Evolutionary conservation across 202 grass and related monocot genomes (phyloP).

Genomic region (Saccharum hybrid): DNA sequence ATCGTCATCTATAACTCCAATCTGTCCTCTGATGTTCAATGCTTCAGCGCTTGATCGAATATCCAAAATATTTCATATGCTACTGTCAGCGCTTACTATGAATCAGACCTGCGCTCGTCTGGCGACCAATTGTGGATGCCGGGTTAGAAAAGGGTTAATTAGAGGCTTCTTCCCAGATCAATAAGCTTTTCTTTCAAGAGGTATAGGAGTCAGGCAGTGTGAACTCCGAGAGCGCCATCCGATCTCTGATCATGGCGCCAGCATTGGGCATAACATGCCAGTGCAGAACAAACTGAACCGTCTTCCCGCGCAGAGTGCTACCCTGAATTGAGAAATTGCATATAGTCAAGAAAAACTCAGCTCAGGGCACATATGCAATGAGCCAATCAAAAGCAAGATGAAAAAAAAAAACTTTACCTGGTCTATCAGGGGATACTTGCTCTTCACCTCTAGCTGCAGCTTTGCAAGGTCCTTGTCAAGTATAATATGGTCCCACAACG

Average conservation of each 20-base stretch:
- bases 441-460: slow-evolving; percentile 57
- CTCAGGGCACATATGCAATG: neutral
- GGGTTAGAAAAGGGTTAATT: neutral
- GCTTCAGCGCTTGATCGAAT: neutral
- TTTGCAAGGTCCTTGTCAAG: slow-evolving; percentile 64
- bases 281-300: slow-evolving; percentile 63
- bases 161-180: slow-evolving; percentile 1
- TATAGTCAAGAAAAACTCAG: slow-evolving; percentile 7
- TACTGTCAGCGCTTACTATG: neutral
- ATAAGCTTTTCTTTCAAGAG: slow-evolving; percentile 36
- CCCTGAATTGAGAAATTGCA: slow-evolving; percentile 51
- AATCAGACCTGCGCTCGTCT: neutral
- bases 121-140: neutral
- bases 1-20: neutral
- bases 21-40: neutral
- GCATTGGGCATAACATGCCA: slow-evolving; percentile 85
- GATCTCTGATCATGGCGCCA: slow-evolving; percentile 63
- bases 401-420: slow-evolving; percentile 46
- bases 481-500: slow-evolving; percentile 75
- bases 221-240: slow-evolving; percentile 55
- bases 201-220: slow-evolving; percentile 64
- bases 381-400: neutral
- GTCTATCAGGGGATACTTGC: slow-evolving; percentile 79
- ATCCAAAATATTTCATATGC: neutral
- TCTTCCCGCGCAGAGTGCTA: slow-evolving; percentile 63